Percentiles rank a stretch among this genome's conserved stretches.
Evolutionary conservation across 177 flowering plant species (phyloP).

Genomic region (Viscum album): DNA sequence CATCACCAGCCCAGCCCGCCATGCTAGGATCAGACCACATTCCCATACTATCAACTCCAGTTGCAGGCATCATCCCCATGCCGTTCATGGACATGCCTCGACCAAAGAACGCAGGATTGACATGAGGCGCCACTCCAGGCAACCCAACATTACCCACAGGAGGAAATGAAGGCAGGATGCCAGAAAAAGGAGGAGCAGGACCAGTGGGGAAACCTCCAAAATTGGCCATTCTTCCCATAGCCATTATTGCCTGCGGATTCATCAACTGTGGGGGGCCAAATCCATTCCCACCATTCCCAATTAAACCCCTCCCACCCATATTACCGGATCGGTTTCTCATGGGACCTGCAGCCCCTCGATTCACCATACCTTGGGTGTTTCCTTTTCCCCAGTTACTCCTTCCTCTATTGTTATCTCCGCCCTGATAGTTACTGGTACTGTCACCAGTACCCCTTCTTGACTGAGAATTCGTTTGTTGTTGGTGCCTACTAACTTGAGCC

Average conservation of each 20-base stretch:
- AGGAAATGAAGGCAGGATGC: slow-evolving; percentile 54
- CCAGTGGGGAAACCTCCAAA: slow-evolving; percentile 62
- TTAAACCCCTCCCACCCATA: slow-evolving; percentile 49
- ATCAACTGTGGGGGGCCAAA: slow-evolving; percentile 34
- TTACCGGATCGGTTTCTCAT: slow-evolving; percentile 43
- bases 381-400: slow-evolving; percentile 86
- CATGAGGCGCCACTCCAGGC: slow-evolving; percentile 82
- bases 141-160: slow-evolving; percentile 49
- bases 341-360: slow-evolving; percentile 50
- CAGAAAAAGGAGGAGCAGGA: slow-evolving; percentile 53
- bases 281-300: slow-evolving; percentile 61
- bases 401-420: slow-evolving; percentile 46
- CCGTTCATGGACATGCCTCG: slow-evolving; percentile 69
- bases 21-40: slow-evolving; percentile 58
- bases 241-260: slow-evolving; percentile 79
- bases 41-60: slow-evolving; percentile 33
- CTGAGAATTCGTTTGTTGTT: slow-evolving; percentile 40
- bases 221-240: slow-evolving; percentile 65
- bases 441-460: slow-evolving; percentile 35
- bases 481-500: slow-evolving; percentile 60
- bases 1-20: slow-evolving; percentile 68
- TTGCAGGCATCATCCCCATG: slow-evolving; percentile 64
- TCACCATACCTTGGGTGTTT: slow-evolving; percentile 42
- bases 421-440: slow-evolving; percentile 55
- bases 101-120: slow-evolving; percentile 76